These are phyloP conservation scores for Salvia splendens DNA, from an alignment of 257 asterid genomes.

Conservation along the genomic window DNA sequence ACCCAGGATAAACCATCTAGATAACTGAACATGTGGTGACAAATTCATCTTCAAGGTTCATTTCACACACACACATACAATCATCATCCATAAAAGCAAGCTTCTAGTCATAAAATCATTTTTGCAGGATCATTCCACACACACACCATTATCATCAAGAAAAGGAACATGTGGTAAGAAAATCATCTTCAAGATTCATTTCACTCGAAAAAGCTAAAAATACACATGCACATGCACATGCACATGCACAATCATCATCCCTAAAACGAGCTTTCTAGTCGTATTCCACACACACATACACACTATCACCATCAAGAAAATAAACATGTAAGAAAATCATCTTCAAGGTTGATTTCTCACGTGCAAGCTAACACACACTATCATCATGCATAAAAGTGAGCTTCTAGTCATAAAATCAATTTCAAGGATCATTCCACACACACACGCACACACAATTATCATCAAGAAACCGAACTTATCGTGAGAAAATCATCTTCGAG, in stretches of 20 bases:
- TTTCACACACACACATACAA: neutral
- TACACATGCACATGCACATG: too few relatives aligned
- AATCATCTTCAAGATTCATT: neutral
- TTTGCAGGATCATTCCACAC: neutral
- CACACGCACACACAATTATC: neutral
- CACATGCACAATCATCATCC: neutral
- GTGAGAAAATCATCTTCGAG: neutral
- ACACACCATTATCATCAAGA: neutral
- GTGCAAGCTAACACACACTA: neutral
- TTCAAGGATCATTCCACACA: neutral
- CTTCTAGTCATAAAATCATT: neutral
- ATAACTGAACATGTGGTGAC: neutral
- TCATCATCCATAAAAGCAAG: neutral
- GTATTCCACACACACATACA: neutral
- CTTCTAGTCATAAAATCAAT: neutral
- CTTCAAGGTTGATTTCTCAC: neutral
- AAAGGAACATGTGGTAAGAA: neutral
- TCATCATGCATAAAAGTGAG: neutral
- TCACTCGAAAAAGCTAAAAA: neutral
- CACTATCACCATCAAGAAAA: slow-evolving; percentile 2
- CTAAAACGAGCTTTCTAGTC: neutral
- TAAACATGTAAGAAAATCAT: neutral
- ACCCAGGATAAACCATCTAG: neutral
- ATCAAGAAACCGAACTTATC: neutral
- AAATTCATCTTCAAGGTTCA: neutral